phyloP scores from a whole-genome alignment of 169 alveolate species.

The Eimeria acervulina region DNA sequence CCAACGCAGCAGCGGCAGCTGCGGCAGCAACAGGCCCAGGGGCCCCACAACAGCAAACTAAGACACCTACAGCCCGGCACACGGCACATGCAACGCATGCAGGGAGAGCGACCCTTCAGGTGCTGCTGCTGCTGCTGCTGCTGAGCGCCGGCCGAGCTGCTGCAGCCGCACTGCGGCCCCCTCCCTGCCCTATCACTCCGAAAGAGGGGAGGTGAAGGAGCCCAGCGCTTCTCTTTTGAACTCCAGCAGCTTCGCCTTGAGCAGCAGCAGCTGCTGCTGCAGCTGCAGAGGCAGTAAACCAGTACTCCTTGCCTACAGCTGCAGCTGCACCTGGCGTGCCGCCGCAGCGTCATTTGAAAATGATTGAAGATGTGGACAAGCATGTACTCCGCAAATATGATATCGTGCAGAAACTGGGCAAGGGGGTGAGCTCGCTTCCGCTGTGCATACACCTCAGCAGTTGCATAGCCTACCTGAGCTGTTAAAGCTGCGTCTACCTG shows the following conservation, averaged over 20 bases:
- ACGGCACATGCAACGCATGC: not conserved
- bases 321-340: not conserved
- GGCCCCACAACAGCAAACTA: not conserved
- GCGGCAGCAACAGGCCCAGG: constrained; percentile 1
- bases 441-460: not conserved
- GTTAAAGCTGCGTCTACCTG: not conserved
- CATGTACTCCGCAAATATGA: constrained; percentile 88
- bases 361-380: constrained; percentile 88
- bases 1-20: constrained; percentile 1
- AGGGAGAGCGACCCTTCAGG: constrained; percentile 11
- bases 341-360: constrained; percentile 41
- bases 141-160: constrained; percentile 4
- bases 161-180: not conserved
- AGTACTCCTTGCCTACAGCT: not conserved
- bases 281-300: not conserved
- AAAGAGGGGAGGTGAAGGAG: not conserved
- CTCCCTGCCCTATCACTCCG: not conserved
- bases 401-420: constrained; percentile 88
- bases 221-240: not conserved
- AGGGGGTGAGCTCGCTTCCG: constrained; percentile 84
- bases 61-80: not conserved
- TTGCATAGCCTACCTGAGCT: not conserved
- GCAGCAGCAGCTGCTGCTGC: constrained; percentile 39
- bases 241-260: not conserved
- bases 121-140: constrained; percentile 16